Evolutionary conservation across 768 basidiomycete species (phyloP).

Genomic region (Lactifluus echinatus): DNA sequence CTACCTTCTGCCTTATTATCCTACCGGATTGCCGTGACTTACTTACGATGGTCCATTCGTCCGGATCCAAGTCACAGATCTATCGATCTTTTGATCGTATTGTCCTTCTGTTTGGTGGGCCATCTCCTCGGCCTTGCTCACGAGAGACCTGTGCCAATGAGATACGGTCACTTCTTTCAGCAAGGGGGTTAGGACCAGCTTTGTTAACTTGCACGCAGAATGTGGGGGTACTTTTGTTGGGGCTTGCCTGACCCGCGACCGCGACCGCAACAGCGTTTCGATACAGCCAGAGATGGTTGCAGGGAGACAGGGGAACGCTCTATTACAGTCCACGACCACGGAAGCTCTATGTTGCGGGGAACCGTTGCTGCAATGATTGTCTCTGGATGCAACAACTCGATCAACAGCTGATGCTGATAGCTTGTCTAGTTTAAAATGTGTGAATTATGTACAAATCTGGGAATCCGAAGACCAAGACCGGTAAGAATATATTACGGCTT

Average conservation of each 20-base stretch:
- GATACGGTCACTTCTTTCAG: conserved; percentile 30
- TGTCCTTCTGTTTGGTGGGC: conserved; percentile 74
- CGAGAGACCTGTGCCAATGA: conserved; percentile 42
- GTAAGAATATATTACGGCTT: too few species aligned
- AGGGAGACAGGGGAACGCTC: conserved; percentile 77
- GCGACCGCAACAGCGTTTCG: conserved; percentile 75
- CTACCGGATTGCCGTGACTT: conserved; percentile 59
- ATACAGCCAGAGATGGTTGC: conserved; percentile 81
- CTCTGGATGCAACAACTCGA: too few species aligned
- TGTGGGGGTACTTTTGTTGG: conserved; percentile 15
- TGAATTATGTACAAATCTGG: too few species aligned
- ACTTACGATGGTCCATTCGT: conserved; percentile 64
- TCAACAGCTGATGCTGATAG: too few species aligned
- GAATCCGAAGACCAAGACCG: too few species aligned
- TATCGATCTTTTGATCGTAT: conserved; percentile 52
- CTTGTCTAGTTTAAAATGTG: too few species aligned
- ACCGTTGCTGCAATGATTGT: neutral
- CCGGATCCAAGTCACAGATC: conserved; percentile 53
- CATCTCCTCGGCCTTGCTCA: conserved; percentile 85
- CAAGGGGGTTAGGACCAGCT: neutral
- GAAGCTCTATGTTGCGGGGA: too few species aligned
- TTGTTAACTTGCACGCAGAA: neutral
- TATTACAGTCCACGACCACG: conserved; percentile 44
- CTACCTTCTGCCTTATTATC: too few species aligned
- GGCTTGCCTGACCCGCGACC: conserved; percentile 31